Evolutionary conservation across 306 rosid genomes (phyloP), one percentile per base, ranked within the genome.

Genomic region (Abrus precatorius): DNA sequence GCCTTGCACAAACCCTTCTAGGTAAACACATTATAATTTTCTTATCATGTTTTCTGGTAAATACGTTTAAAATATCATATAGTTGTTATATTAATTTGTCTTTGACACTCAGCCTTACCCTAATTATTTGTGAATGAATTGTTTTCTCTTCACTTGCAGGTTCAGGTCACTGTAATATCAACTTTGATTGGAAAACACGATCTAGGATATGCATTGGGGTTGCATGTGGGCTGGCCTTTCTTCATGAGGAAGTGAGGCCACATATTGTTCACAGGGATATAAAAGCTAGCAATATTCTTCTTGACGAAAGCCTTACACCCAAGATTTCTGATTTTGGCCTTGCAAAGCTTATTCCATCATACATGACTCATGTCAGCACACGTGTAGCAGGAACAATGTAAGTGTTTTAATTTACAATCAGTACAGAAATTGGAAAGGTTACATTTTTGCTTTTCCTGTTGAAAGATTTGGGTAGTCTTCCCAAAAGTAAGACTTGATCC

Each of bases 371-470:
- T 66, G 92, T 93, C 60, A 93, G 97, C 86, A 95, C 99, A 41
- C 94, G 99, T 14, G 99, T 95, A 41, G 99, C 99, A 9, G 99
- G 99, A 90, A 95, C 99, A 41, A 86, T 95, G 99, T 93, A 85
- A 89, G 95, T 41, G 33, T 59, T 61, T 50, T 30, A 13, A 36
- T 66, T 45, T 82, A 73, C 2, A 1, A 59, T 49, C 73, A 12
- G 63, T 69, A 62, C 10, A 12, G 11, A 32, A 61, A 70, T 76
- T 55, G 45, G 50, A 83, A 20, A 29, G 13, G 36, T 53, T 69
- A 33, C 67, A 29, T 40, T 74, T 69, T 64, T 43, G 12, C 50
- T 55, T 55, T n/a, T n/a, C 40, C 61, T 34, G 7, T 61, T 74
- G 45, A 80, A 52, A 48, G 27, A 64, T 57, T 5, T 20, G 41